A percentile compares a stretch with the other conserved stretches of the same genome.
Conservation (phyloP, 371 early-diverging fungal genomes). For the Fennellomyces sp. region DNA sequence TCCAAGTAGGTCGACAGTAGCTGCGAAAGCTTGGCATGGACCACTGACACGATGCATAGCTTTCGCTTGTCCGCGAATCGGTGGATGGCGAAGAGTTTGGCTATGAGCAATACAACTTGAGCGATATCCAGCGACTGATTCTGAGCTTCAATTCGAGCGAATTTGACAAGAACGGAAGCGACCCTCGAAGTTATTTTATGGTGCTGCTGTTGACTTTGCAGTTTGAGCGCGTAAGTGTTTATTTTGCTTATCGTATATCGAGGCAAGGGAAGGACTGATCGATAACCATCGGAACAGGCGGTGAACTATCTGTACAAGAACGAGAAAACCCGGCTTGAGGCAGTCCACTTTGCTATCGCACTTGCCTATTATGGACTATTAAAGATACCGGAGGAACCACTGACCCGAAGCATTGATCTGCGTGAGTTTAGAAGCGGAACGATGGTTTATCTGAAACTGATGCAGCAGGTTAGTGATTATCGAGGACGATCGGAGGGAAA, state of each 20-base stretch:
- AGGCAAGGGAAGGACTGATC: no score
- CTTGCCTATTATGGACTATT: slow-evolving; percentile 80
- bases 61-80: slow-evolving; percentile 68
- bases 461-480: slow-evolving; percentile 30
- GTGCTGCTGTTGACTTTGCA: slow-evolving; percentile 83
- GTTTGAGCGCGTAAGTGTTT: slow-evolving; percentile 73
- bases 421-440: no score
- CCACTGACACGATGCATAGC: no score
- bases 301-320: slow-evolving; percentile 68
- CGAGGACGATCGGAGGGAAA: slow-evolving; percentile 28
- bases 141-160: slow-evolving; percentile 68
- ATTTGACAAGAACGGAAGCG: slow-evolving; percentile 71
- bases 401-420: slow-evolving; percentile 24
- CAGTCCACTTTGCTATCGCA: slow-evolving; percentile 89
- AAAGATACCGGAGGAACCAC: slow-evolving; percentile 61
- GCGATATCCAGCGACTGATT: slow-evolving; percentile 67
- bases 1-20: slow-evolving; percentile 36
- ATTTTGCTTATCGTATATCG: no score
- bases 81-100: slow-evolving; percentile 39
- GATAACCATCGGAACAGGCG: no score
- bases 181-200: slow-evolving; percentile 80
- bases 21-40: no score
- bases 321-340: slow-evolving; percentile 72
- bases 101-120: slow-evolving; percentile 66
- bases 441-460: no score